Conservation (phyloP, 225 moss, liverwort and hornwort genomes). For the Marchantia paleacea region DNA sequence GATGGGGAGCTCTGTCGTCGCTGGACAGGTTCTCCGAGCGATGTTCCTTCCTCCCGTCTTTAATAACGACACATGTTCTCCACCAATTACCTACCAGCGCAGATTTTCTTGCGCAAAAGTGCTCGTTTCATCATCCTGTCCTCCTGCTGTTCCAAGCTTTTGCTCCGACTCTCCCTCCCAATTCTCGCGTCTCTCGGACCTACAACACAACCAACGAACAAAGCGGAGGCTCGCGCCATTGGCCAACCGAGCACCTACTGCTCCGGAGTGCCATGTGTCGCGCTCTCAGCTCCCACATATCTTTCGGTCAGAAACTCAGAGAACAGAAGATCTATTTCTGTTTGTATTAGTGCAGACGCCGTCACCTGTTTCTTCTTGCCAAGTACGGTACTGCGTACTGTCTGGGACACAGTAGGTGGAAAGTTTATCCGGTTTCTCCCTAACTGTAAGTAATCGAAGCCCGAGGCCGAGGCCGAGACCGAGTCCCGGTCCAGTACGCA, state of each 20-base stretch:
- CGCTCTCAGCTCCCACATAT: background rate
- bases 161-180: background rate
- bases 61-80: background rate
- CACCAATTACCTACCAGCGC: background rate
- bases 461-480: too few relatives aligned
- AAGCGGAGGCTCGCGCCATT: background rate
- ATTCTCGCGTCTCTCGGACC: background rate
- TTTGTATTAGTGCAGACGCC: background rate
- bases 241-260: background rate
- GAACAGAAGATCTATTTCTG: constrained; percentile 6
- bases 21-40: background rate
- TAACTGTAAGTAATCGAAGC: background rate
- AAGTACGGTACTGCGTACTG: background rate
- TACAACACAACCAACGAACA: background rate
- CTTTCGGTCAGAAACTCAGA: background rate
- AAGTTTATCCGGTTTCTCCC: background rate
- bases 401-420: background rate
- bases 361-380: constrained; percentile 1
- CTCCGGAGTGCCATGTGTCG: background rate
- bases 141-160: background rate
- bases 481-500: too few relatives aligned
- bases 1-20: background rate
- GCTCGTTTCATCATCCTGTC: background rate
- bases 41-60: background rate
- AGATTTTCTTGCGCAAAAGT: background rate